Evolutionary conservation across 352 stramenopile genomes (phyloP), one percentile per base, ranked within the genome.

Genomic region (Blastocystis sp.): DNA sequence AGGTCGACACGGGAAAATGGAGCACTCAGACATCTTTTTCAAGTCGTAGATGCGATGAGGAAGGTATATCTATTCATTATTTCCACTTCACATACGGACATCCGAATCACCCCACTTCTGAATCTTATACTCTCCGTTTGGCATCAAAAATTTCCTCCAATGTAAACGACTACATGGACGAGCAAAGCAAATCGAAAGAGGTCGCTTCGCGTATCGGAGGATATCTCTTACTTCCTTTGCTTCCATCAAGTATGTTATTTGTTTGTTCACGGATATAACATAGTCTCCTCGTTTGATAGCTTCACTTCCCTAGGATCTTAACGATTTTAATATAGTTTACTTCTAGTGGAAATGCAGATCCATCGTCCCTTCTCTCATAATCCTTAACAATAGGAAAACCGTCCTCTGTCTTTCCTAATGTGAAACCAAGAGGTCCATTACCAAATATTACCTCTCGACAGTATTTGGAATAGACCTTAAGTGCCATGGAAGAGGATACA

Each of bases 141-240:
- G 54, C 54, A 61, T 61, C 5, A 61, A 12, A 2, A 61, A 12
- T 6, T 32, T 61, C 54, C 12, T 61, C 54, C 54, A 61, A n/a
- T 32, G 54, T 32, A 7, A 16, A 12, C 58, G 71, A 9, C 11
- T 37, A n/a, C 27, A 32, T 21, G 77, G 77, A n/a, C 74, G 71
- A 21, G 77, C 77, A 77, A 87, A 87, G 1, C 77, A 61, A 19
- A 87, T 51, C 2, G 27, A 16, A 21, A 87, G 66, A 52, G 77
- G 77, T 35, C 77, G 66, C 74, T 63, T 83, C 19, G 5, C 14
- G 9, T 14, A 24, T 56, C 71, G 16, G 29, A 83, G 14, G n/a
- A 65, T 65, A 52, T 63, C 49, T 21, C 46, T 83, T 16, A 83
- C 39, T 19, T 66, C 49, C 21, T 83, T 39, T 14, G 46, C 58